These are phyloP conservation scores for Lepraria neglecta DNA, from an alignment of 495 filamentous ascomycete species.

Conservation along the genomic window DNA sequence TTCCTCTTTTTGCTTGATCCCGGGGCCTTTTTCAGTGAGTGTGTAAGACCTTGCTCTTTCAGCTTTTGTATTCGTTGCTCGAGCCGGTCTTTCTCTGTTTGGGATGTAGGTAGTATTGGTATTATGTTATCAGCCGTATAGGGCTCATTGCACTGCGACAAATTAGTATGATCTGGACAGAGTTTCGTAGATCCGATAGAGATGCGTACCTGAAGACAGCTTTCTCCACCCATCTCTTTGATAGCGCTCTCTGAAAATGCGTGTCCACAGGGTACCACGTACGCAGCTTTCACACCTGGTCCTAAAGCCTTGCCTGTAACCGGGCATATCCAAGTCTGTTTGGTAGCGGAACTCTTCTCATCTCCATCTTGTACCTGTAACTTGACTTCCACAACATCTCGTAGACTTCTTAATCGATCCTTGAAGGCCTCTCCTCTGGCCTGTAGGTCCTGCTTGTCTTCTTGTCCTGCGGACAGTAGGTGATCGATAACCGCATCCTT, in stretches of 20 bases:
- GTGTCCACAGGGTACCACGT: conserved; percentile 92
- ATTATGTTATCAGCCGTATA: conserved; percentile 77
- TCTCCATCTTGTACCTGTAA: conserved; percentile 53
- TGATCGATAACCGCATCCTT: conserved; percentile 85
- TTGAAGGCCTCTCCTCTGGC: conserved; percentile 53
- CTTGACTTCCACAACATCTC: conserved; percentile 84
- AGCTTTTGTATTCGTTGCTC: conserved; percentile 57
- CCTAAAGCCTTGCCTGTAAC: conserved; percentile 84
- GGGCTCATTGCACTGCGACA: conserved; percentile 61
- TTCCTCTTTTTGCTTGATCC: conserved; percentile 68
- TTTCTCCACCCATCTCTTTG: conserved; percentile 63
- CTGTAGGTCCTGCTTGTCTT: conserved; percentile 37
- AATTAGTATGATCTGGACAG: conserved; percentile 10
- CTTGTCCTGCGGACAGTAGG: conserved; percentile 57
- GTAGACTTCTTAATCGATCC: conserved; percentile 69
- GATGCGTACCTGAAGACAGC: conserved; percentile 51
- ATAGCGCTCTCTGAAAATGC: conserved; percentile 82
- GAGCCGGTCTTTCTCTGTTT: conserved; percentile 64
- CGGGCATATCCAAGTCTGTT: conserved; percentile 65
- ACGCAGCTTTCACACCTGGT: conserved; percentile 70
- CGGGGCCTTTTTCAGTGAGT: conserved; percentile 77
- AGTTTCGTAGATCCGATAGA: neutral
- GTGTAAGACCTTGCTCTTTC: conserved; percentile 64
- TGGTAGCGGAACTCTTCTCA: neutral
- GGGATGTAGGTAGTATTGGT: conserved; percentile 65